These are phyloP conservation scores for Cucurbita argyrosperma DNA, from an alignment of 306 rosid species.

Conservation along the genomic window DNA sequence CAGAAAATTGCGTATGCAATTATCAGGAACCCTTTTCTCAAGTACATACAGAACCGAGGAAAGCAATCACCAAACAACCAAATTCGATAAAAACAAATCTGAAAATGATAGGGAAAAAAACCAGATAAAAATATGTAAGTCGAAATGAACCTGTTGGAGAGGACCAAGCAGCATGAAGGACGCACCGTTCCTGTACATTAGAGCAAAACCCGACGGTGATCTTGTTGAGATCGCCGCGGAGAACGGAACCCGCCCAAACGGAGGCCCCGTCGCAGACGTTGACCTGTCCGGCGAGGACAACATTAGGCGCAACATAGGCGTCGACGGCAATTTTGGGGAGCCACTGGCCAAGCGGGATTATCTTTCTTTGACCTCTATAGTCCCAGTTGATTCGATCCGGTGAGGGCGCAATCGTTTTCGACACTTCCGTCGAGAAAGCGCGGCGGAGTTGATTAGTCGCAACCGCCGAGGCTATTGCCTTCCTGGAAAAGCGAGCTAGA, in stretches of 20 bases:
- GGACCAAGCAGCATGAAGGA: constrained; percentile 92
- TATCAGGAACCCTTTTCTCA: not conserved
- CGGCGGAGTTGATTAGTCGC: constrained; percentile 22
- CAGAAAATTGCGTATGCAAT: not conserved
- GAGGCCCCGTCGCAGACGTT: constrained; percentile 83
- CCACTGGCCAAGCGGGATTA: constrained; percentile 94
- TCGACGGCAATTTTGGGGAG: constrained; percentile 83
- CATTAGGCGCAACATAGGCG: constrained; percentile 97
- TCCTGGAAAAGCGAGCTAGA: constrained; percentile 61
- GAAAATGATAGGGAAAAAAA: not conserved
- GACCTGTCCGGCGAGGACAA: constrained; percentile 94
- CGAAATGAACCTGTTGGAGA: constrained; percentile 70
- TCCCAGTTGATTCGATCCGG: constrained; percentile 90
- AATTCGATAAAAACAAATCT: not conserved
- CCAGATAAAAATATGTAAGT: not conserved
- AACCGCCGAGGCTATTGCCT: constrained; percentile 29
- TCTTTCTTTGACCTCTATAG: constrained; percentile 92
- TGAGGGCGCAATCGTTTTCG: constrained; percentile 37
- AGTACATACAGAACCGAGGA: not conserved
- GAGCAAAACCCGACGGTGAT: constrained; percentile 86
- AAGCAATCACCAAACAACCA: not conserved
- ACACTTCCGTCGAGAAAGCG: constrained; percentile 36
- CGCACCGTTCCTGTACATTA: constrained; percentile 87
- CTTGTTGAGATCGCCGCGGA: constrained; percentile 97
- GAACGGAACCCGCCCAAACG: constrained; percentile 86